Percentiles rank a stretch among this genome's conserved stretches.
Conservation (phyloP, 805 yeast species). For the Yarrowia yakushimensis region DNA sequence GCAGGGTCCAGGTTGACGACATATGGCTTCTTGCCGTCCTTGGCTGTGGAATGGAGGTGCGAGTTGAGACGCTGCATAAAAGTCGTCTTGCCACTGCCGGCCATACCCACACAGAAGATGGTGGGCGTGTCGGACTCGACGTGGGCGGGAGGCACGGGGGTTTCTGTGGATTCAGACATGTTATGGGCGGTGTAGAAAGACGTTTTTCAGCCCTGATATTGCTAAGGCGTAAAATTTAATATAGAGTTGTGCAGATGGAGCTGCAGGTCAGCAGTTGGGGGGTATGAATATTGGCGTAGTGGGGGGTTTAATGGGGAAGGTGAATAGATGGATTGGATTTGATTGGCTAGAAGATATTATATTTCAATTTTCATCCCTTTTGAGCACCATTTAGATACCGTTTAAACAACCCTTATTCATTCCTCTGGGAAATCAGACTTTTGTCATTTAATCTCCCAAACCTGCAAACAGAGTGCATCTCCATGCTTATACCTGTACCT, state of each 20-base stretch:
- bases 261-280: background rate
- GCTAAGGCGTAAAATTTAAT: conserved; percentile 19
- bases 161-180: background rate
- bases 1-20: conserved; percentile 96
- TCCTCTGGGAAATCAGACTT: background rate
- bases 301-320: too few relatives aligned
- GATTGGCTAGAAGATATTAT: too few relatives aligned
- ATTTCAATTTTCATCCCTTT: too few relatives aligned
- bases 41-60: conserved; percentile 62
- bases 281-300: too few relatives aligned
- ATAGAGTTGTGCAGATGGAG: conserved; percentile 7
- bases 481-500: too few relatives aligned
- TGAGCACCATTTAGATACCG: too few relatives aligned
- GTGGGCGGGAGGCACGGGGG: background rate
- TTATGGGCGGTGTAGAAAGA: background rate
- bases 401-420: too few relatives aligned
- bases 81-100: conserved; percentile 93
- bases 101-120: conserved; percentile 58
- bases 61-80: conserved; percentile 93
- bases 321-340: too few relatives aligned
- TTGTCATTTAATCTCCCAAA: background rate
- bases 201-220: background rate
- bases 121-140: conserved; percentile 29
- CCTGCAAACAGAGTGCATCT: conserved; percentile 5
- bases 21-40: conserved; percentile 58